Evolutionary conservation across 2,329 filamentous ascomycete genomes (phyloP), one percentile per base, ranked within the genome.

Genomic region (Thielaviopsis musarum): DNA sequence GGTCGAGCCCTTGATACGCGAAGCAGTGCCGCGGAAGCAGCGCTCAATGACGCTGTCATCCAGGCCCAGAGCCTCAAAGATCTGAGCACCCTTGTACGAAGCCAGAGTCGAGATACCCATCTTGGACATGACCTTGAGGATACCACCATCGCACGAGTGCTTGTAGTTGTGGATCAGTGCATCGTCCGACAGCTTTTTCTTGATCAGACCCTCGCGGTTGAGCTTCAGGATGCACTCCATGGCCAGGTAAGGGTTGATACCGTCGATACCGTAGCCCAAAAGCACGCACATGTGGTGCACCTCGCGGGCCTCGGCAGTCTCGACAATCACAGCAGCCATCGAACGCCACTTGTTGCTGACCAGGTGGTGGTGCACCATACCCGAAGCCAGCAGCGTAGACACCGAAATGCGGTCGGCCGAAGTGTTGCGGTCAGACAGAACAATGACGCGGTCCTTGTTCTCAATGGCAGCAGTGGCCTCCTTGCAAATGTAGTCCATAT

Each of bases 241-340:
- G 17, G 91, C 87, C 56, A 96, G 83, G 72, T 96, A 96, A 21
- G 91, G 91, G 76, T 93, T 95, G 69, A 97, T 83, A 55, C 85
- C 91, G 74, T 97, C 91, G 59, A 87, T 90, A 75, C 91, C 91
- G 67, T 97, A 97, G 59, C 91, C 91, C 62, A 97, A 81, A 52
- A 96, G 80, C n/a, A 97, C 91, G 75, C 89, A 95, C 89, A 96
- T 95, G 74, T 97, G 91, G 72, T 97, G 91, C 7, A 97, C 91
- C 73, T 97, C 91, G 73, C 91, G 88, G 66, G 91, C 91, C 71
- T 97, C 91, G 53, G 87, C 91, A 64, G 91, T 95, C 76, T 97
- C 91, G 38, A 95, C 82, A 49, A 95, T 79, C 53, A 97, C 74
- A 54, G 91, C 91, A 65, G 83, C 88, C 72, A 91, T 82, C 13